These are phyloP conservation scores for Talaromyces marneffei DNA, from an alignment of 2,329 filamentous ascomycete species.

Conservation along the genomic window DNA sequence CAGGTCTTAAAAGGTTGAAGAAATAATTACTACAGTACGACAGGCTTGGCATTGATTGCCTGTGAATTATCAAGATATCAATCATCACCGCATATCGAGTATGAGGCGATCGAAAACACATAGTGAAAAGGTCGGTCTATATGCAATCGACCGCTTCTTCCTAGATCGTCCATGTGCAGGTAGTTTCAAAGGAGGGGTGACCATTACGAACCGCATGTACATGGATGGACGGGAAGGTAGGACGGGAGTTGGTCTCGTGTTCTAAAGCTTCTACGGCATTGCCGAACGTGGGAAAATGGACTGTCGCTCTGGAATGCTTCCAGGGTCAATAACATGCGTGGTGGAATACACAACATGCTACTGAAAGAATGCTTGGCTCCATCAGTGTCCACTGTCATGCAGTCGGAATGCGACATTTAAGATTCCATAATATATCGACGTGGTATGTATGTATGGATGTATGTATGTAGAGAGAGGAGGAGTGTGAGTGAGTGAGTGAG, in stretches of 20 bases:
- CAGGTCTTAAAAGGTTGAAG: background rate
- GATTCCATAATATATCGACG: background rate
- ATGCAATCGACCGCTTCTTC: background rate
- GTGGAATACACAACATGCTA: too few relatives aligned
- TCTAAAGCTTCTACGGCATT: slow-evolving; percentile 4
- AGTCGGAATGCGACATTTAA: background rate
- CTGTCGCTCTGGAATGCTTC: background rate
- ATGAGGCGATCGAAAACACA: background rate
- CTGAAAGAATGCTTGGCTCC: background rate
- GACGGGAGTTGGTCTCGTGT: background rate
- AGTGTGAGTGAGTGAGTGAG: too few relatives aligned
- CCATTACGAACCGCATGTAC: background rate
- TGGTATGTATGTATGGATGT: background rate
- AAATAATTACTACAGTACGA: background rate
- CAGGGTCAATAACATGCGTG: too few relatives aligned
- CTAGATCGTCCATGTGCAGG: background rate
- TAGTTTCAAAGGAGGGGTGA: background rate
- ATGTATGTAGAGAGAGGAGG: too few relatives aligned
- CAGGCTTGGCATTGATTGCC: background rate
- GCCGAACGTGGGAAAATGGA: background rate
- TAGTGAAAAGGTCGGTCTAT: background rate
- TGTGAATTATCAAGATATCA: background rate
- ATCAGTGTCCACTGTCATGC: background rate
- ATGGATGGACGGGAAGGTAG: background rate
- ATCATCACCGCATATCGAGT: background rate